Evolutionary conservation across 1,284 basidiomycete genomes (phyloP).

Genomic region (Vanrija sp.): DNA sequence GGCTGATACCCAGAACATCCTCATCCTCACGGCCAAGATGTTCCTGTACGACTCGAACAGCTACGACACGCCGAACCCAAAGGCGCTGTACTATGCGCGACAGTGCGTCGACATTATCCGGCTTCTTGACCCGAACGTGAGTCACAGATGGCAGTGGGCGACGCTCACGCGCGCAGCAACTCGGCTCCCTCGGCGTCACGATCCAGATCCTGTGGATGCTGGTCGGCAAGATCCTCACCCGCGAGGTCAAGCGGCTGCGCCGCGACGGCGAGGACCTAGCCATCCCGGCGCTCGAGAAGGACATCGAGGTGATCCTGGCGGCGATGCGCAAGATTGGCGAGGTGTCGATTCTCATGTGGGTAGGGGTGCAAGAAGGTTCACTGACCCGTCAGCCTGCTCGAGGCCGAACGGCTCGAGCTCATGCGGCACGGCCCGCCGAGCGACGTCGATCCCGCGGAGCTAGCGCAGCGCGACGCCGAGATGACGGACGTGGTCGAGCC

Average conservation of each 20-base stretch:
- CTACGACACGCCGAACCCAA: constrained; percentile 7
- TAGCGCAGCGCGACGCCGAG: too few relatives aligned
- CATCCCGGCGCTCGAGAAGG: too few relatives aligned
- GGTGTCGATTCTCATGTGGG: too few relatives aligned
- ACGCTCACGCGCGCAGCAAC: background rate
- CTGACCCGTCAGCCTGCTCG: too few relatives aligned
- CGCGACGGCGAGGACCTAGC: background rate
- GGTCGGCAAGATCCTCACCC: background rate
- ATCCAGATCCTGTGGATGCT: constrained; percentile 1
- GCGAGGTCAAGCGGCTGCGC: constrained; percentile 5
- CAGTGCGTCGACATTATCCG: constrained; percentile 8
- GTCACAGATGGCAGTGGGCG: background rate
- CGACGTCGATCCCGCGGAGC: too few relatives aligned
- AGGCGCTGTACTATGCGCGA: constrained; percentile 12
- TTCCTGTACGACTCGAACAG: constrained; percentile 8
- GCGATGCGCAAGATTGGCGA: too few relatives aligned
- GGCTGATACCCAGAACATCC: constrained; percentile 3
- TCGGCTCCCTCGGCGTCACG: background rate
- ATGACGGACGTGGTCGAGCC: too few relatives aligned
- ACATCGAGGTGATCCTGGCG: too few relatives aligned
- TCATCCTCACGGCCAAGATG: constrained; percentile 8
- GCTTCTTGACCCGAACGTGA: background rate
- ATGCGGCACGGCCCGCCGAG: too few relatives aligned
- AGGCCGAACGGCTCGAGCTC: too few relatives aligned
- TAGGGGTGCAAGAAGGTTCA: too few relatives aligned